A percentile compares a stretch with the other conserved stretches of the same genome.
These are phyloP conservation scores for Ulmus americana DNA, from an alignment of 331 rosid genomes.

Conservation along the genomic window DNA sequence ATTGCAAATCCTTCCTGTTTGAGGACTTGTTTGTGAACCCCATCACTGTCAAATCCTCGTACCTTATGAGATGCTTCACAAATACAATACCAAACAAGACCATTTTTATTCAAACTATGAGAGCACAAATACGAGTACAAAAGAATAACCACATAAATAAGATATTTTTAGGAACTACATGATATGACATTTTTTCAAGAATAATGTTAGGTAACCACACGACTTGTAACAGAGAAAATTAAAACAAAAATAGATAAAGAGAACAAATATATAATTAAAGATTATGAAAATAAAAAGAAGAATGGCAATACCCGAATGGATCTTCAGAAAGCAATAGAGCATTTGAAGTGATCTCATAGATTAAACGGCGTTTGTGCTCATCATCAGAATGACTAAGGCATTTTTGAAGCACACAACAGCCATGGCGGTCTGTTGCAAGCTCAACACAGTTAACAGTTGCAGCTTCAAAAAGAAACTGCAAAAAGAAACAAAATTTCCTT, in stretches of 20 bases:
- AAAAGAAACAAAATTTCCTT: constrained; percentile 9
- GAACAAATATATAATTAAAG: background rate
- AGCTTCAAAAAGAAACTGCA: constrained; percentile 53
- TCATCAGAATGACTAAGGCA: constrained; percentile 44
- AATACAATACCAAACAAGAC: too few relatives aligned
- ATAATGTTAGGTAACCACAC: background rate
- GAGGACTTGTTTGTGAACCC: too few relatives aligned
- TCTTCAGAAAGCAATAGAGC: constrained; percentile 50
- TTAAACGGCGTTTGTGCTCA: constrained; percentile 28
- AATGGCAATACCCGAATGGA: constrained; percentile 41
- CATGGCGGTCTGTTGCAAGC: constrained; percentile 52
- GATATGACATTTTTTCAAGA: background rate
- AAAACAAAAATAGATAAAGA: too few relatives aligned
- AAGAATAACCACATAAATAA: too few relatives aligned
- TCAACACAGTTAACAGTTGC: constrained; percentile 42
- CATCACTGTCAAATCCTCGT: too few relatives aligned
- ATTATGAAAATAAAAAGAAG: constrained; percentile 3
- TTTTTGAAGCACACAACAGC: constrained; percentile 60
- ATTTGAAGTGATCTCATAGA: constrained; percentile 39
- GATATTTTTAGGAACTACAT: too few relatives aligned
- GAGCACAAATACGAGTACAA: too few relatives aligned
- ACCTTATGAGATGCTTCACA: too few relatives aligned
- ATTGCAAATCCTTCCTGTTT: background rate
- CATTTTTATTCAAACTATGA: too few relatives aligned
- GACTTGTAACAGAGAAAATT: background rate